Conservation (phyloP, 169 alveolate species). For the Plasmodium vivax region DNA sequence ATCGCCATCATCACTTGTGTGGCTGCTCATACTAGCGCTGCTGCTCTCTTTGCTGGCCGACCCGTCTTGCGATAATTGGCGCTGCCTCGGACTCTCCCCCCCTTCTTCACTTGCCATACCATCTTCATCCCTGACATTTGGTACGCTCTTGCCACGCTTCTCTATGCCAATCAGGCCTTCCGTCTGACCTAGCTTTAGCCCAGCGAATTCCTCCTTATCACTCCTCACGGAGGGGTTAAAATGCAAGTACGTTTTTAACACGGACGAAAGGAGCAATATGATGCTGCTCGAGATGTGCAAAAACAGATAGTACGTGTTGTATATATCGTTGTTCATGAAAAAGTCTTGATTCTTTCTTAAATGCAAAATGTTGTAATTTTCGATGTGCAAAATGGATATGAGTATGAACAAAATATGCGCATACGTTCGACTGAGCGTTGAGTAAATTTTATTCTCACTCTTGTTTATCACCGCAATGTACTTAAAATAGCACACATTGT, state of each 20-base stretch:
- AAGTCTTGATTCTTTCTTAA: slow-evolving; percentile 37
- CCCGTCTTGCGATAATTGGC: neutral
- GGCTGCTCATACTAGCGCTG: neutral
- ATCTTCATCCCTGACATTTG: neutral
- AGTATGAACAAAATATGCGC: slow-evolving; percentile 54
- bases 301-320: slow-evolving; percentile 57
- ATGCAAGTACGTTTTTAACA: slow-evolving; percentile 18
- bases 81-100: neutral
- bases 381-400: slow-evolving; percentile 53
- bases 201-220: neutral
- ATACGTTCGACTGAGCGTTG: slow-evolving; percentile 19
- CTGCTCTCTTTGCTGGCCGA: neutral
- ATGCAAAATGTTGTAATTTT: slow-evolving; percentile 71
- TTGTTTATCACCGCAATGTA: slow-evolving; percentile 21
- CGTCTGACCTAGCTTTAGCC: neutral
- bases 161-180: neutral
- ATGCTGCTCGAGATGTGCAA: slow-evolving; percentile 57
- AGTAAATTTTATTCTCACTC: slow-evolving; percentile 36
- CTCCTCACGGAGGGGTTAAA: slow-evolving; percentile 7
- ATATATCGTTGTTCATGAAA: slow-evolving; percentile 52
- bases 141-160: neutral
- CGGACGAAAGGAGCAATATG: slow-evolving; percentile 59
- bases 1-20: neutral
- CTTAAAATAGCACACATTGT: slow-evolving; percentile 30
- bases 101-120: neutral